These are phyloP conservation scores for Aspergillus haitiensis DNA, from an alignment of 495 filamentous ascomycete genomes.

Conservation along the genomic window DNA sequence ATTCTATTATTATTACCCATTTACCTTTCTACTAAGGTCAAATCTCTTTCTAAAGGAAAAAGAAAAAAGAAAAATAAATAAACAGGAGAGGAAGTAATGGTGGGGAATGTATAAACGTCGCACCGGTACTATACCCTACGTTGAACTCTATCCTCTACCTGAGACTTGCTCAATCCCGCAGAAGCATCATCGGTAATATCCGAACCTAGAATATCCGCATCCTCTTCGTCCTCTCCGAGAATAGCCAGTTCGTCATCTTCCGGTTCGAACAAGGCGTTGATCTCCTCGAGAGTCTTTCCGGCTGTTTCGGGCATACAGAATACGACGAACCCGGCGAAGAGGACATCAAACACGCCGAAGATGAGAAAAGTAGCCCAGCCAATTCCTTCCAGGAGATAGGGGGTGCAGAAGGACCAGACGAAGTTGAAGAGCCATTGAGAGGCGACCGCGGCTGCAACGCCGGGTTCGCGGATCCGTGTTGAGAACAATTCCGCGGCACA, in stretches of 20 bases:
- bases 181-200: slow-evolving; percentile 1
- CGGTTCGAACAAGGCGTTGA: slow-evolving; percentile 58
- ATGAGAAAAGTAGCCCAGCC: slow-evolving; percentile 54
- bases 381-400: slow-evolving; percentile 50
- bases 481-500: slow-evolving; percentile 49
- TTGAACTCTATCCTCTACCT: too few relatives aligned
- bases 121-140: neutral
- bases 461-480: slow-evolving; percentile 50
- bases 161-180: neutral
- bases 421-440: slow-evolving; percentile 58
- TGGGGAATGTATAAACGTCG: neutral
- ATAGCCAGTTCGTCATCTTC: neutral
- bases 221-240: slow-evolving; percentile 1
- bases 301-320: slow-evolving; percentile 61
- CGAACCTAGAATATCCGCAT: neutral
- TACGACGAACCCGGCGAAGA: slow-evolving; percentile 43
- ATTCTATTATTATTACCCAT: too few relatives aligned
- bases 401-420: slow-evolving; percentile 52
- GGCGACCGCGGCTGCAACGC: slow-evolving; percentile 47
- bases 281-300: slow-evolving; percentile 73
- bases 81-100: neutral
- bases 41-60: neutral
- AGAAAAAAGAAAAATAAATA: neutral
- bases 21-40: neutral
- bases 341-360: slow-evolving; percentile 43